Evolutionary conservation across 495 filamentous ascomycete species (phyloP).

Genomic region (Annulohypoxylon nitens): DNA sequence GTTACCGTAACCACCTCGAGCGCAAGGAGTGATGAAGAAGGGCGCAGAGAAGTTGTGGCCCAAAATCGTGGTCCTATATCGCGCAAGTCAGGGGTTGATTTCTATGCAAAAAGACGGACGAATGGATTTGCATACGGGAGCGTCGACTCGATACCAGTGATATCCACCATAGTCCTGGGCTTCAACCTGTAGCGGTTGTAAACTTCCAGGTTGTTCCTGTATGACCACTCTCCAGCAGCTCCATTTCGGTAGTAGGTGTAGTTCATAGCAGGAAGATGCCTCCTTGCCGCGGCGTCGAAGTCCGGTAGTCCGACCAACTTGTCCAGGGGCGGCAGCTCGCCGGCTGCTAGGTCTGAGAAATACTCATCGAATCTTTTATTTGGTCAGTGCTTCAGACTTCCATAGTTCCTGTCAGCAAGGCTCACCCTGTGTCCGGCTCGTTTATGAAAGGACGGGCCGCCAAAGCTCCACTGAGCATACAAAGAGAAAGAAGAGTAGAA

Average conservation of each 20-base stretch:
- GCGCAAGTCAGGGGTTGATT: background rate
- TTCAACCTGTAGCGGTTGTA: slow-evolving; percentile 49
- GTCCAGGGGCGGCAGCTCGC: slow-evolving; percentile 47
- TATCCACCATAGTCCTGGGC: slow-evolving; percentile 50
- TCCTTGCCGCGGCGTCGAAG: slow-evolving; percentile 54
- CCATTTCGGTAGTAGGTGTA: slow-evolving; percentile 61
- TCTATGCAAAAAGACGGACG: background rate
- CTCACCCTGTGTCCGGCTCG: slow-evolving; percentile 51
- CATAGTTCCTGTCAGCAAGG: background rate
- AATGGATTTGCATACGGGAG: slow-evolving; percentile 33
- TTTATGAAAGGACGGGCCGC: slow-evolving; percentile 49
- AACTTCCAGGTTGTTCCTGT: slow-evolving; percentile 58
- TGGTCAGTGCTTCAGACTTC: slow-evolving; percentile 18
- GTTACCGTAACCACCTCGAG: slow-evolving; percentile 55
- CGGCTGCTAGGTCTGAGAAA: slow-evolving; percentile 38
- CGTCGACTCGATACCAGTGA: slow-evolving; percentile 52
- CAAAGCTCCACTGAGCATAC: slow-evolving; percentile 31
- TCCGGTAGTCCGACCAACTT: slow-evolving; percentile 53
- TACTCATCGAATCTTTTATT: slow-evolving; percentile 40
- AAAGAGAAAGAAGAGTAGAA: slow-evolving; percentile 25
- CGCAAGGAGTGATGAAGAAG: slow-evolving; percentile 59
- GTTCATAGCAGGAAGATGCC: slow-evolving; percentile 45
- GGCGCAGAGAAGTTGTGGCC: slow-evolving; percentile 59
- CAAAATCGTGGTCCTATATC: slow-evolving; percentile 52
- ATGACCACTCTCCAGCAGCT: slow-evolving; percentile 57